phyloP scores from a whole-genome alignment of 352 stramenopile species.

The Pythium guiyangense region DNA sequence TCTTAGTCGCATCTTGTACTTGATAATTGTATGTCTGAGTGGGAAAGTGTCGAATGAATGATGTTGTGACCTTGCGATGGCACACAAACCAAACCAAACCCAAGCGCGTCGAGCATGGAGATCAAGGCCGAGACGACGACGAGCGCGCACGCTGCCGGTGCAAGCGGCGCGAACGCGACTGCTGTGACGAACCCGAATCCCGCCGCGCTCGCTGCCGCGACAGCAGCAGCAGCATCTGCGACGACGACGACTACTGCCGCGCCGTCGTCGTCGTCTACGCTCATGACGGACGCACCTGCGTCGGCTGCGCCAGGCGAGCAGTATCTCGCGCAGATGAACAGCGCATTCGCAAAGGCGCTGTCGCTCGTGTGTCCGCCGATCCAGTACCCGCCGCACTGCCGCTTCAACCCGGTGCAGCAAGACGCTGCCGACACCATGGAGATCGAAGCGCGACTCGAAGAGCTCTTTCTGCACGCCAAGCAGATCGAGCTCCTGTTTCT shows the following conservation, averaged over 20 bases:
- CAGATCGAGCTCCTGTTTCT: conserved; percentile 76
- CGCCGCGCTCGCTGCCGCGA: background rate
- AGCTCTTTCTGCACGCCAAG: conserved; percentile 82
- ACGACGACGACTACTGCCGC: background rate
- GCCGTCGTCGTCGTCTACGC: background rate
- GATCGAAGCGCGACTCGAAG: conserved; percentile 60
- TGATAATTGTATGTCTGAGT: background rate
- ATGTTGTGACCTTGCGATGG: too few relatives aligned
- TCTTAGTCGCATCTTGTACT: background rate
- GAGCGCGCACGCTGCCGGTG: background rate
- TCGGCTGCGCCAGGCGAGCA: conserved; percentile 21
- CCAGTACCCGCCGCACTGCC: conserved; percentile 79
- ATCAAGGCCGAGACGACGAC: conserved; percentile 11
- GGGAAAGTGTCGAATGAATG: background rate
- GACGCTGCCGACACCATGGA: conserved; percentile 73
- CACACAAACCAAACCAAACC: too few relatives aligned
- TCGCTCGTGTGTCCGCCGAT: conserved; percentile 73
- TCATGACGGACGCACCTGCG: background rate
- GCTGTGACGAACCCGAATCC: conserved; percentile 12
- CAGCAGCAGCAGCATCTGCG: background rate
- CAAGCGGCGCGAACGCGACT: conserved; percentile 7
- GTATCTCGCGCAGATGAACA: conserved; percentile 68
- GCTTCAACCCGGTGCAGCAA: conserved; percentile 79
- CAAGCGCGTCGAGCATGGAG: conserved; percentile 8
- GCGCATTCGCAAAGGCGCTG: conserved; percentile 65